A percentile compares a stretch with the other conserved stretches of the same genome.
Conservation (phyloP, 139 green algal genomes). For the Tetradesmus lagerheimii region DNA sequence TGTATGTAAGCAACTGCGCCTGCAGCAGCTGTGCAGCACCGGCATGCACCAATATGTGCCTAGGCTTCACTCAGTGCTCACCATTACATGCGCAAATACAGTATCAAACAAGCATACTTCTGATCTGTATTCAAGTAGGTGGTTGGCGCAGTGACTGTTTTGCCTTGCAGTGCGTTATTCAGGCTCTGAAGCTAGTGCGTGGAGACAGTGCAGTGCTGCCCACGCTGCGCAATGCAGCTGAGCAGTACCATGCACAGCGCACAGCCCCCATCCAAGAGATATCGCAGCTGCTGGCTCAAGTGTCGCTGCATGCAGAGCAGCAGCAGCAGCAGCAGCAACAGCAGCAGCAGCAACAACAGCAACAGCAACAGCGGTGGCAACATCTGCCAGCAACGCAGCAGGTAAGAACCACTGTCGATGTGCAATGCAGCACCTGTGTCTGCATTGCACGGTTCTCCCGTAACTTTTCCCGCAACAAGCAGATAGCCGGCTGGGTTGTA, state of each 20-base stretch:
- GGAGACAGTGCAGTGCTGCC: conserved; percentile 30
- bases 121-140: no score
- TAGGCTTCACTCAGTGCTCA: no score
- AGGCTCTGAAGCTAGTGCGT: conserved; percentile 16
- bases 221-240: conserved; percentile 9
- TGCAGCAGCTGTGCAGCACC: not conserved
- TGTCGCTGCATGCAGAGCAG: conserved; percentile 34
- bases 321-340: not conserved
- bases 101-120: no score
- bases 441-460: not conserved
- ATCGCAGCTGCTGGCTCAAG: conserved; percentile 21
- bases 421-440: not conserved
- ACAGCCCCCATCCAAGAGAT: conserved; percentile 27
- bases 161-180: conserved; percentile 22
- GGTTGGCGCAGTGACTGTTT: no score
- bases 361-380: not conserved
- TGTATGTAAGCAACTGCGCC: not conserved
- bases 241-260: conserved; percentile 4
- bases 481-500: not conserved
- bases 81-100: no score
- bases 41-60: not conserved
- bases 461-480: not conserved
- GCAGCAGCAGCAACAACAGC: not conserved
- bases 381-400: not conserved
- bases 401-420: not conserved